Conservation (phyloP, 1,284 basidiomycete genomes). For the Apiotrichum gamsii region DNA sequence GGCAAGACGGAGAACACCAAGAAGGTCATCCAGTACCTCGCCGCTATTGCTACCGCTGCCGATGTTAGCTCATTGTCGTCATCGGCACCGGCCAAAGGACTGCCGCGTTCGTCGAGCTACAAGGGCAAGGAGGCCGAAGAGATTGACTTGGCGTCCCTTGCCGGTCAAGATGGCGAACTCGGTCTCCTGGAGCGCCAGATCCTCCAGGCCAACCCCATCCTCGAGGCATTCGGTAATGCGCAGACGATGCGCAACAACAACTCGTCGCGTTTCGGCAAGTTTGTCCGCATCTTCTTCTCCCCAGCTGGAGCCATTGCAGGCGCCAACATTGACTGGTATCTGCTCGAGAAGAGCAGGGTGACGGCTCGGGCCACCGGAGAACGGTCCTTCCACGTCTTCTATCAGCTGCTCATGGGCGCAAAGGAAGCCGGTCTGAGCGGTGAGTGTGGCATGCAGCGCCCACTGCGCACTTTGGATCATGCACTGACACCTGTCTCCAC, state of each 20-base stretch:
- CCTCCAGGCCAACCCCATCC: constrained; percentile 92
- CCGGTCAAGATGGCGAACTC: constrained; percentile 57
- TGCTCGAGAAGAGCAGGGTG: constrained; percentile 95
- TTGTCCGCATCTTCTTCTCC: constrained; percentile 92
- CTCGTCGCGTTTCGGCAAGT: constrained; percentile 93
- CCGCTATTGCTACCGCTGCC: constrained; percentile 81
- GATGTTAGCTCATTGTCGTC: constrained; percentile 52
- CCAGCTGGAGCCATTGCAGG: constrained; percentile 92
- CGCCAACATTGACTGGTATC: constrained; percentile 98
- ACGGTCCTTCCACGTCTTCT: constrained; percentile 94
- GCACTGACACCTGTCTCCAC: neutral
- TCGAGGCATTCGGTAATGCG: constrained; percentile 98
- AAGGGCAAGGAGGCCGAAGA: constrained; percentile 40
- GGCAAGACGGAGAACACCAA: constrained; percentile 99
- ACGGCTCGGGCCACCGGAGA: constrained; percentile 82
- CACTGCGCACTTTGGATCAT: too few species aligned
- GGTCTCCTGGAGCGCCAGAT: constrained; percentile 95
- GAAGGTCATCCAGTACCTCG: constrained; percentile 99
- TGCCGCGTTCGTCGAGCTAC: constrained; percentile 44
- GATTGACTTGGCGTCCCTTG: constrained; percentile 29
- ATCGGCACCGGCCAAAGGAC: constrained; percentile 31
- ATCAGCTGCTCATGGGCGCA: constrained; percentile 73
- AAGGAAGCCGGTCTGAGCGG: constrained; percentile 59
- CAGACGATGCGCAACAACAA: constrained; percentile 99
- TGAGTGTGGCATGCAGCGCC: constrained; percentile 41